These are phyloP conservation scores for Fusarium odoratissimum DNA, from an alignment of 2,329 filamentous ascomycete species.

Conservation along the genomic window DNA sequence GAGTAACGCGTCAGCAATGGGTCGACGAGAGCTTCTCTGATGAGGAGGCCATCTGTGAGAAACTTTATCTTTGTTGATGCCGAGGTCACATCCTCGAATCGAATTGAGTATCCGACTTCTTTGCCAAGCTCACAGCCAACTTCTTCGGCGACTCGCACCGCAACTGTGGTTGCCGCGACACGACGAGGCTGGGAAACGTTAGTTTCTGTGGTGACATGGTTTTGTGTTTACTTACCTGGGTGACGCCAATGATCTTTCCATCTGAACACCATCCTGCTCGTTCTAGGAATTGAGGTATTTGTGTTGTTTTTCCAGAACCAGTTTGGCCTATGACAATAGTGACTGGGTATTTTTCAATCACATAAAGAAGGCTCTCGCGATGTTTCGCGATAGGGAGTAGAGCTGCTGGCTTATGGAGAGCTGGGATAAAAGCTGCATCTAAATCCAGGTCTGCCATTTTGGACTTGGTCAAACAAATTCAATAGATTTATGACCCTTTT, in stretches of 20 bases:
- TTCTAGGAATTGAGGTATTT: slow-evolving; percentile 92
- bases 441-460: slow-evolving; percentile 69
- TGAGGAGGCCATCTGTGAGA: slow-evolving; percentile 89
- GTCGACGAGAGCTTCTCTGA: slow-evolving; percentile 93
- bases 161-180: slow-evolving; percentile 91
- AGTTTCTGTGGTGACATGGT: slow-evolving; percentile 22
- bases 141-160: slow-evolving; percentile 89
- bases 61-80: slow-evolving; percentile 91
- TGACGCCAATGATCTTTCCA: slow-evolving; percentile 86
- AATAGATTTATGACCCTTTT: too few species aligned
- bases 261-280: slow-evolving; percentile 88
- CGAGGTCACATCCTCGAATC: slow-evolving; percentile 92
- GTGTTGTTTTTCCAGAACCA: slow-evolving; percentile 94
- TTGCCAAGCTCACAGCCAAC: slow-evolving; percentile 87
- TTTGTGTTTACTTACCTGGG: slow-evolving; percentile 73
- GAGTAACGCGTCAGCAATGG: slow-evolving; percentile 91
- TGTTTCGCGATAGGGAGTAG: slow-evolving; percentile 90
- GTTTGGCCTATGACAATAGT: slow-evolving; percentile 94
- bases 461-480: background rate
- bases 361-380: slow-evolving; percentile 81
- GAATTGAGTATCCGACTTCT: slow-evolving; percentile 92
- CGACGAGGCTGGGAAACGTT: slow-evolving; percentile 75
- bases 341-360: slow-evolving; percentile 85
- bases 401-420: slow-evolving; percentile 85
- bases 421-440: slow-evolving; percentile 75